Conservation (phyloP, 768 basidiomycete genomes). For the Rhodocollybia butyracea region DNA sequence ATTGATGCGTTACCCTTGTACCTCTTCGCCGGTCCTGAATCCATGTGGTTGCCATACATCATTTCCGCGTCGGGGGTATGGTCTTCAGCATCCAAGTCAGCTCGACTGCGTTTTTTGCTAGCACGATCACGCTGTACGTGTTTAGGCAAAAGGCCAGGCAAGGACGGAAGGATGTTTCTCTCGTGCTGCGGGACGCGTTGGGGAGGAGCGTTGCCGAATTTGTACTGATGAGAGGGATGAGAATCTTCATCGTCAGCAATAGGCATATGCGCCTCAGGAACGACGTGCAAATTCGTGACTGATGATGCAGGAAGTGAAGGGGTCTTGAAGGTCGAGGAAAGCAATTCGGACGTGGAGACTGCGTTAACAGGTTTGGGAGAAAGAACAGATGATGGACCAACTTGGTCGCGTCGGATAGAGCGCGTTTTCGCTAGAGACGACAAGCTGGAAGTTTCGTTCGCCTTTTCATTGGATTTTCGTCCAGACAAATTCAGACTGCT, state of each 20-base stretch:
- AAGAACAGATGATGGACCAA: background rate
- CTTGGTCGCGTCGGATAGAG: conserved; percentile 1
- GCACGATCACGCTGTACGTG: background rate
- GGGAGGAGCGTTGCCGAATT: conserved; percentile 1
- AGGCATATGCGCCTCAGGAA: conserved; percentile 5
- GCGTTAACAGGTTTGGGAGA: conserved; percentile 5
- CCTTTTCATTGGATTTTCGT: background rate
- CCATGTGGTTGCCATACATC: background rate
- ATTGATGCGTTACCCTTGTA: background rate
- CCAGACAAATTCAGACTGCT: background rate
- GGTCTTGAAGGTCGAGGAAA: conserved; percentile 1
- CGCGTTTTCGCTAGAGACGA: background rate
- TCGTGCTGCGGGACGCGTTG: background rate
- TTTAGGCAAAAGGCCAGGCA: background rate
- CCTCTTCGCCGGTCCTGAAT: conserved; percentile 1
- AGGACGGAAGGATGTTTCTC: background rate
- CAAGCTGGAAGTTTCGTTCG: background rate
- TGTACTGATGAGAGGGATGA: conserved; percentile 1
- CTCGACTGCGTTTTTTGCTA: background rate
- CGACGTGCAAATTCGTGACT: background rate
- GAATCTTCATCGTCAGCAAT: background rate
- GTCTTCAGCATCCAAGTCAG: conserved; percentile 1
- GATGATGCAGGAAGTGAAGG: background rate
- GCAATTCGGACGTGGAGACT: conserved; percentile 1
- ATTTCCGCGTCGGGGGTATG: background rate